phyloP scores from a whole-genome alignment of 2,329 filamentous ascomycete species.

The Fusarium newnesense region DNA sequence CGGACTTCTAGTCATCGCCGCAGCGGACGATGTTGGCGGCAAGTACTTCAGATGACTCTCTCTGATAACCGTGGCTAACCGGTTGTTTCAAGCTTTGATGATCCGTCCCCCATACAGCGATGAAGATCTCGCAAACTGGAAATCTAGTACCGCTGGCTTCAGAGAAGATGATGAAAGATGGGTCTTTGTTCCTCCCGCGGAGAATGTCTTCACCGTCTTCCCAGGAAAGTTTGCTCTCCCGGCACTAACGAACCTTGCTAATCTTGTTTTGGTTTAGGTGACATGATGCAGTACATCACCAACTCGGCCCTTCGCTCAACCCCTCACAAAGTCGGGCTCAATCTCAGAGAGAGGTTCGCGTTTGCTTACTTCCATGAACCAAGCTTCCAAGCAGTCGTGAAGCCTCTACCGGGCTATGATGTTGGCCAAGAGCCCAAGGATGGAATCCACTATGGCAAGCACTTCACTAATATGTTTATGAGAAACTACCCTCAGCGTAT shows the following conservation, averaged over 20 bases:
- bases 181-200: constrained; percentile 58
- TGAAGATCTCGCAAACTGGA: constrained; percentile 58
- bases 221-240: constrained; percentile 48
- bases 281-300: constrained; percentile 64
- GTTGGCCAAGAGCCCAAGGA: constrained; percentile 45
- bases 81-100: constrained; percentile 51
- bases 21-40: constrained; percentile 62
- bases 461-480: constrained; percentile 63
- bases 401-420: constrained; percentile 54
- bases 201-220: constrained; percentile 60
- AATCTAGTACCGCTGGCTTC: constrained; percentile 55
- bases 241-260: neutral
- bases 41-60: neutral
- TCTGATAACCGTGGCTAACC: neutral
- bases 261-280: constrained; percentile 47
- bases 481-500: constrained; percentile 60
- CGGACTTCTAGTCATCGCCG: constrained; percentile 61
- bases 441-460: constrained; percentile 62
- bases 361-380: constrained; percentile 65
- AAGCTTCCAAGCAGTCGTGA: constrained; percentile 57
- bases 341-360: constrained; percentile 58
- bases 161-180: constrained; percentile 57
- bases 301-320: constrained; percentile 57
- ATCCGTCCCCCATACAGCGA: constrained; percentile 54
- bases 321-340: constrained; percentile 62